A percentile compares a stretch with the other conserved stretches of the same genome.
These are phyloP conservation scores for Phaseolus lunatus DNA, from an alignment of 306 rosid genomes.

Conservation along the genomic window DNA sequence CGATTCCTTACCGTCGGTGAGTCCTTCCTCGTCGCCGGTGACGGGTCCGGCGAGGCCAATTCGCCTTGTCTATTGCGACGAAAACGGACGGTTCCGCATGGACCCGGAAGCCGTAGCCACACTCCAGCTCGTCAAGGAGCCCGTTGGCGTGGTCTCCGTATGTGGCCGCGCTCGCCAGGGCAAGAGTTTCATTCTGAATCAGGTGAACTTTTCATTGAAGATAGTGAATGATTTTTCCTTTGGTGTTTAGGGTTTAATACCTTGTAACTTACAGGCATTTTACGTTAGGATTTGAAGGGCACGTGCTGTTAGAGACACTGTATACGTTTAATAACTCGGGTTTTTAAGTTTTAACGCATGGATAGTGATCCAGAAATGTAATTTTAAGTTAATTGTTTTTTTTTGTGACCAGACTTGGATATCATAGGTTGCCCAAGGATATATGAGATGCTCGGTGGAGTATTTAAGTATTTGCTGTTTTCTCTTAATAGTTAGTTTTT, in stretches of 20 bases:
- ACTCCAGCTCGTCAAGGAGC: slow-evolving; percentile 92
- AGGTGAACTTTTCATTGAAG: slow-evolving; percentile 50
- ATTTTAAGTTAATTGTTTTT: not conserved
- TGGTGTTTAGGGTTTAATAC: slow-evolving; percentile 44
- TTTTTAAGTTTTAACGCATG: no score
- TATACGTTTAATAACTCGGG: not conserved
- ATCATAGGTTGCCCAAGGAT: no score
- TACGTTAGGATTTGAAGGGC: not conserved
- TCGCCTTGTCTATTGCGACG: slow-evolving; percentile 84
- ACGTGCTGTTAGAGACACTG: not conserved
- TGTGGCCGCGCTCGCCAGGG: slow-evolving; percentile 99
- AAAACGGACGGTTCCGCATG: slow-evolving; percentile 87
- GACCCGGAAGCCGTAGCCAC: slow-evolving; percentile 96
- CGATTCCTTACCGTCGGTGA: slow-evolving; percentile 53
- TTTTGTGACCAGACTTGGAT: no score
- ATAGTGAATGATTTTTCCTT: not conserved
- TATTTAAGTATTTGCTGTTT: no score
- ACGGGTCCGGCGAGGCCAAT: slow-evolving; percentile 89
- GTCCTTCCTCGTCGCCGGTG: slow-evolving; percentile 47
- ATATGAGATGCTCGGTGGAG: no score
- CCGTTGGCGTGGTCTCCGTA: slow-evolving; percentile 90
- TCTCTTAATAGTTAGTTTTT: no score
- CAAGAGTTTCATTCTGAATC: slow-evolving; percentile 86
- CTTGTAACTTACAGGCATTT: slow-evolving; percentile 6
- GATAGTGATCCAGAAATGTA: not conserved